These are phyloP conservation scores for Penicillium sp. DNA, from an alignment of 2,329 filamentous ascomycete genomes.

Conservation along the genomic window DNA sequence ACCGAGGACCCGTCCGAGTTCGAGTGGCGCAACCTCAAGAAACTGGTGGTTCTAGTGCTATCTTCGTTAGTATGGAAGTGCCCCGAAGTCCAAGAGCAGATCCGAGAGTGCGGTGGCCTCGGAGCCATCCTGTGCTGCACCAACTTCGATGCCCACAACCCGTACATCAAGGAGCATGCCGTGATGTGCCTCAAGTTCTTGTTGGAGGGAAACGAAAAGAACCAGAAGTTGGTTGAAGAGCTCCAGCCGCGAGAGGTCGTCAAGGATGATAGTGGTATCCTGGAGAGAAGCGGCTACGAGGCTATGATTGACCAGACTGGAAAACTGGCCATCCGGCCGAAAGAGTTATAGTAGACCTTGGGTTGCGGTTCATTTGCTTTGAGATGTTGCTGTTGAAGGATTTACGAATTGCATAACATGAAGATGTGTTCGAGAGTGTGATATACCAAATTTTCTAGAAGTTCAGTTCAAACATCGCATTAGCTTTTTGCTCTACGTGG, in stretches of 20 bases:
- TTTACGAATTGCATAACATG: neutral
- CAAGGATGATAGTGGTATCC: constrained; percentile 36
- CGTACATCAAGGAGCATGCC: constrained; percentile 86
- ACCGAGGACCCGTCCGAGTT: constrained; percentile 62
- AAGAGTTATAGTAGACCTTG: constrained; percentile 16
- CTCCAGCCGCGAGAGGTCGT: constrained; percentile 45
- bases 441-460: neutral
- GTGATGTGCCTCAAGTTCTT: constrained; percentile 79
- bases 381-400: neutral
- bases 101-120: constrained; percentile 77
- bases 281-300: constrained; percentile 42
- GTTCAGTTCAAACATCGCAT: neutral
- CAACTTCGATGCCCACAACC: constrained; percentile 85
- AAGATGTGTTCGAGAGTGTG: neutral
- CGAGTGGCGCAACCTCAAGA: constrained; percentile 80
- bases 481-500: too few species aligned
- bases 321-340: constrained; percentile 40
- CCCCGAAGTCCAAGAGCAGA: constrained; percentile 77
- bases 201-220: constrained; percentile 48
- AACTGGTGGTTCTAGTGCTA: constrained; percentile 83
- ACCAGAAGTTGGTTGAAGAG: constrained; percentile 51
- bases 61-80: constrained; percentile 86
- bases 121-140: constrained; percentile 85
- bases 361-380: neutral
- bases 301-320: constrained; percentile 42